These are phyloP conservation scores for Fusarium sambucinum DNA, from an alignment of 2,329 filamentous ascomycete species.

Conservation along the genomic window DNA sequence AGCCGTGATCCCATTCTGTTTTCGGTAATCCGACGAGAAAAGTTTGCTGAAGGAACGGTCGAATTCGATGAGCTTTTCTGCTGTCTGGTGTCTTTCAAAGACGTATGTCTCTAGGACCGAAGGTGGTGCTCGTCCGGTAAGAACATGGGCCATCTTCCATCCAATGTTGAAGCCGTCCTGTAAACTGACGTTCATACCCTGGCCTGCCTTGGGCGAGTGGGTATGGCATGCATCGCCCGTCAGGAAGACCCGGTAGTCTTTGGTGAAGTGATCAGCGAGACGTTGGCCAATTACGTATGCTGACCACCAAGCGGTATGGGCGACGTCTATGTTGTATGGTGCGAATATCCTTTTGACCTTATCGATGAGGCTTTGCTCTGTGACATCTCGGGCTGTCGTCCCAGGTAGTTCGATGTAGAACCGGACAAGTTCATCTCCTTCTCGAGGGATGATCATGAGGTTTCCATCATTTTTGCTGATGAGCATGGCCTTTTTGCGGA, in stretches of 20 bases:
- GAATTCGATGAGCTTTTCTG: slow-evolving; percentile 60
- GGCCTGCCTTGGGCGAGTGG: slow-evolving; percentile 70
- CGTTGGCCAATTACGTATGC: slow-evolving; percentile 74
- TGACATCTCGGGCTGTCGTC: slow-evolving; percentile 16
- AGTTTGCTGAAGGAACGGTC: slow-evolving; percentile 52
- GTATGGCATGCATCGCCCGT: slow-evolving; percentile 71
- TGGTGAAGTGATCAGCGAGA: slow-evolving; percentile 53
- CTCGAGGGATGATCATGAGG: slow-evolving; percentile 47
- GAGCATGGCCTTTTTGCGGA: slow-evolving; percentile 48
- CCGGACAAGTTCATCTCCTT: slow-evolving; percentile 42
- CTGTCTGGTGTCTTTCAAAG: slow-evolving; percentile 62
- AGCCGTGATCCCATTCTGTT: slow-evolving; percentile 5
- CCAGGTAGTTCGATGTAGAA: slow-evolving; percentile 40
- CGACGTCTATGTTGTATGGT: slow-evolving; percentile 63
- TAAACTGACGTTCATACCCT: slow-evolving; percentile 80
- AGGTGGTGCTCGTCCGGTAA: slow-evolving; percentile 45
- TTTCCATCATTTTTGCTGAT: slow-evolving; percentile 41
- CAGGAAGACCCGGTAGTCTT: slow-evolving; percentile 72
- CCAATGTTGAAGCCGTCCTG: slow-evolving; percentile 69
- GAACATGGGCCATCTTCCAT: slow-evolving; percentile 65
- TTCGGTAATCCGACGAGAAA: slow-evolving; percentile 38
- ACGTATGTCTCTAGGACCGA: slow-evolving; percentile 61
- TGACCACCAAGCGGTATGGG: slow-evolving; percentile 44
- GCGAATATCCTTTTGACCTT: slow-evolving; percentile 65
- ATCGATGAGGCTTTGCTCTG: slow-evolving; percentile 47